Percentiles rank a stretch among this genome's conserved stretches.
phyloP scores from a whole-genome alignment of 192 early-diverging fungal species.

The Paraglomus brasilianum region DNA sequence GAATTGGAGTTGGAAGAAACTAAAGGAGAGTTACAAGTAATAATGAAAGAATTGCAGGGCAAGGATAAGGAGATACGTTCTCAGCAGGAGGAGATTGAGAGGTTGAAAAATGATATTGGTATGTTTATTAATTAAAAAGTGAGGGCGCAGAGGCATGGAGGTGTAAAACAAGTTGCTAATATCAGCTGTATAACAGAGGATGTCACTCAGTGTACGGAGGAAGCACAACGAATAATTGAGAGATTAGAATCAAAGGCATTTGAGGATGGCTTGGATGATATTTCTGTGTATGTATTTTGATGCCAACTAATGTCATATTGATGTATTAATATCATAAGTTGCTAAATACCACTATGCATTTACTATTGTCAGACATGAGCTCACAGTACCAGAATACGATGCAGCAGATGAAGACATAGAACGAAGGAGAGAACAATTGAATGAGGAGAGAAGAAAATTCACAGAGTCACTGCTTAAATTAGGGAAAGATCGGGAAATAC shows the following conservation, averaged over 20 bases:
- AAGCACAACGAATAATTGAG: slow-evolving; percentile 9
- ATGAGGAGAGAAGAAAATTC: slow-evolving; percentile 5
- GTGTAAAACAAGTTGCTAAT: too few relatives aligned
- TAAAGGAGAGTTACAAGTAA: too few relatives aligned
- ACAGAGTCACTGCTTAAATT: slow-evolving; percentile 8
- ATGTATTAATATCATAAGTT: background rate
- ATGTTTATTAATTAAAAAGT: too few relatives aligned
- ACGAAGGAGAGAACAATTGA: slow-evolving; percentile 8
- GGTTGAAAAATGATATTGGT: slow-evolving; percentile 12
- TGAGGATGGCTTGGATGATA: slow-evolving; percentile 4
- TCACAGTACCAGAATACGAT: slow-evolving; percentile 13
- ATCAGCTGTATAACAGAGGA: background rate
- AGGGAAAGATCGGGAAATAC: slow-evolving; percentile 15
- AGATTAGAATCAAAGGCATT: background rate
- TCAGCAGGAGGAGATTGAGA: too few relatives aligned
- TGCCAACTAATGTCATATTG: background rate
- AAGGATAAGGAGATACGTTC: too few relatives aligned
- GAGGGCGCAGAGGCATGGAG: too few relatives aligned
- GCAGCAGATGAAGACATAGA: background rate
- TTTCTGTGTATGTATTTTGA: background rate
- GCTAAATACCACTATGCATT: background rate
- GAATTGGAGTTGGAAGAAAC: too few relatives aligned
- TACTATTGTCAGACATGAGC: background rate
- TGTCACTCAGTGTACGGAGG: background rate
- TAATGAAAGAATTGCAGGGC: too few relatives aligned